phyloP scores from a whole-genome alignment of 129 eudicot genomes.

The Daucus carota region DNA sequence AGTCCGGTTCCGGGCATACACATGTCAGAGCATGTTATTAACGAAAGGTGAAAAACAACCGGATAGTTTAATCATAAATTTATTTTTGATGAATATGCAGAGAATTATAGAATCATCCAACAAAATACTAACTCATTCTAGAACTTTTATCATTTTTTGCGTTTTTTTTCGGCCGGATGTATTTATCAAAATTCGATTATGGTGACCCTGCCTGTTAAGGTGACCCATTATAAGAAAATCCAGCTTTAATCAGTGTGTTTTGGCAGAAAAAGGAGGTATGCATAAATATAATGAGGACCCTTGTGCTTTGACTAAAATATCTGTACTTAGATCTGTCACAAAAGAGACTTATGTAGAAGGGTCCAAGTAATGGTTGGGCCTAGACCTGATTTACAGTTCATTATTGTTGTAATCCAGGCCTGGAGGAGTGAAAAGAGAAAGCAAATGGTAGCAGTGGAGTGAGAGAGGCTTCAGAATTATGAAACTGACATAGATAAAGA shows the following conservation, averaged over 20 bases:
- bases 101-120: no score
- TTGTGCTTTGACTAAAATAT: not conserved
- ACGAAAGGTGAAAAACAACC: no score
- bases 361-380: constrained; percentile 13
- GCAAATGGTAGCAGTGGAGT: not conserved
- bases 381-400: constrained; percentile 12
- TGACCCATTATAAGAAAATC: no score
- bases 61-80: no score
- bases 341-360: constrained; percentile 13
- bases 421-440: not conserved
- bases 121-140: no score
- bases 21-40: no score
- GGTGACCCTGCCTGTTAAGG: no score
- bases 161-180: no score
- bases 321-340: constrained; percentile 14
- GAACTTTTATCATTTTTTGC: no score
- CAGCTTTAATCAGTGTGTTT: not conserved
- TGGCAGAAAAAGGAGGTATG: not conserved
- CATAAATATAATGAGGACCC: not conserved
- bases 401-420: constrained; percentile 11
- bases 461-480: not conserved
- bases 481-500: not conserved
- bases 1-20: no score
- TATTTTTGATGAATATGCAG: no score
- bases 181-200: no score